These are phyloP conservation scores for Trametes elegans DNA, from an alignment of 768 basidiomycete genomes.

Conservation along the genomic window DNA sequence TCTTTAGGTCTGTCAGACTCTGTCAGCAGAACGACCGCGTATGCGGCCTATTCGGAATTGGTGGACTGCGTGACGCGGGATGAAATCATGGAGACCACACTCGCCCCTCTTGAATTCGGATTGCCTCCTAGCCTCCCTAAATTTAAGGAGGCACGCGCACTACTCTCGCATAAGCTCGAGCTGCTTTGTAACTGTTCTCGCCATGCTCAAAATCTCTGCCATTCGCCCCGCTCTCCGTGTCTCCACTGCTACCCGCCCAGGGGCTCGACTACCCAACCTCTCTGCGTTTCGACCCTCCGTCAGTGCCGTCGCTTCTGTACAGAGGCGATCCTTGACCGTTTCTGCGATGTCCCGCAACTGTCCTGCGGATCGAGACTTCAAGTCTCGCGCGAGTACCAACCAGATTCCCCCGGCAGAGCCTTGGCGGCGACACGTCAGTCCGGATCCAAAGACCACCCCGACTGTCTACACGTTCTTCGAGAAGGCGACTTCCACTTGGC, in stretches of 20 bases:
- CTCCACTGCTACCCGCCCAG: not conserved
- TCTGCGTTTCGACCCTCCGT: too few species aligned
- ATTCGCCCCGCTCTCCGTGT: not conserved
- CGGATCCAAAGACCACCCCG: conserved; percentile 22
- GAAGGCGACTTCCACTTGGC: conserved; percentile 36
- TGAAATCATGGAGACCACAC: not conserved
- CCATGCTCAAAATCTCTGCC: not conserved
- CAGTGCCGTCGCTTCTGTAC: too few species aligned
- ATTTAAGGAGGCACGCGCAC: not conserved
- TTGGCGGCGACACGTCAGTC: conserved; percentile 22
- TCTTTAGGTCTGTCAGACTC: not conserved
- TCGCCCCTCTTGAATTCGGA: not conserved
- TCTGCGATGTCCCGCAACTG: too few species aligned
- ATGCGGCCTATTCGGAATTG: conserved; percentile 15
- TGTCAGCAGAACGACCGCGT: conserved; percentile 11
- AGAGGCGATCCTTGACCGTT: too few species aligned
- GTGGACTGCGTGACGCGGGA: not conserved
- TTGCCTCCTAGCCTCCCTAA: not conserved
- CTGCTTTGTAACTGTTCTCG: not conserved
- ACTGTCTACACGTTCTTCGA: conserved; percentile 30
- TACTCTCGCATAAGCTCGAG: not conserved
- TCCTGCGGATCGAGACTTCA: not conserved
- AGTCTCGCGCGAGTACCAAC: conserved; percentile 11
- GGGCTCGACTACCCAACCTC: too few species aligned
- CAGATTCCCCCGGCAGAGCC: conserved; percentile 22